These are phyloP conservation scores for Ceratobasidium sp. DNA, from an alignment of 1,284 basidiomycete species.

Conservation along the genomic window DNA sequence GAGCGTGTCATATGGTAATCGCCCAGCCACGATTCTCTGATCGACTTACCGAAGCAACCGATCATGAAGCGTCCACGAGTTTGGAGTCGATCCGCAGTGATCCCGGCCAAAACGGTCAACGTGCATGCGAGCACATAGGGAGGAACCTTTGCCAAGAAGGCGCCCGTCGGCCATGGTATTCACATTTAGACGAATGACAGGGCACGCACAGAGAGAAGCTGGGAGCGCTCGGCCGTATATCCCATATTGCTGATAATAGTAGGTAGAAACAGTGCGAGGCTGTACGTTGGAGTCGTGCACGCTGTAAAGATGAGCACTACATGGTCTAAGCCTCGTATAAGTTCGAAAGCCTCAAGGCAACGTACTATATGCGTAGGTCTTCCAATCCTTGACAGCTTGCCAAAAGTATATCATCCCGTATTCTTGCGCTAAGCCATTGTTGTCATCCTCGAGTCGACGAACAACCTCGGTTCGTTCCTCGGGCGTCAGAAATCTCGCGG, in stretches of 20 bases:
- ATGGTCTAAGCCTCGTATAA: not conserved
- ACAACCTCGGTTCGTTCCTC: slow-evolving; percentile 66
- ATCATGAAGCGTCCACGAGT: slow-evolving; percentile 44
- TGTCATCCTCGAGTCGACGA: slow-evolving; percentile 64
- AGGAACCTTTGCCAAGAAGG: slow-evolving; percentile 30
- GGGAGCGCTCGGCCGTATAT: slow-evolving; percentile 57
- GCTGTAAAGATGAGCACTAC: slow-evolving; percentile 48
- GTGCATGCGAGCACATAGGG: slow-evolving; percentile 49
- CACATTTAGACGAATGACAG: not conserved
- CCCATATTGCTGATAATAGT: slow-evolving; percentile 65
- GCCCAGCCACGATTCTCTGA: not conserved
- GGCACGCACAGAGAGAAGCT: slow-evolving; percentile 38
- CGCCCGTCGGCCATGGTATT: not conserved
- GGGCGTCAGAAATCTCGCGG: slow-evolving; percentile 67
- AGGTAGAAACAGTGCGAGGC: slow-evolving; percentile 68
- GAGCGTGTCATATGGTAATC: not conserved
- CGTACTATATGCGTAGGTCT: slow-evolving; percentile 67
- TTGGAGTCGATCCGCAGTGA: slow-evolving; percentile 48
- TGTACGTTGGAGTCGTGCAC: slow-evolving; percentile 56
- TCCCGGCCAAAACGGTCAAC: slow-evolving; percentile 55
- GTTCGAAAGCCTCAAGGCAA: slow-evolving; percentile 56
- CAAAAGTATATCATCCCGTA: slow-evolving; percentile 64
- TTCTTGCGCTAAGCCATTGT: slow-evolving; percentile 65
- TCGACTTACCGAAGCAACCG: slow-evolving; percentile 42
- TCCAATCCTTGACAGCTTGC: slow-evolving; percentile 66